Conservation (phyloP, 768 basidiomycete genomes). For the Mycena belliarum region DNA sequence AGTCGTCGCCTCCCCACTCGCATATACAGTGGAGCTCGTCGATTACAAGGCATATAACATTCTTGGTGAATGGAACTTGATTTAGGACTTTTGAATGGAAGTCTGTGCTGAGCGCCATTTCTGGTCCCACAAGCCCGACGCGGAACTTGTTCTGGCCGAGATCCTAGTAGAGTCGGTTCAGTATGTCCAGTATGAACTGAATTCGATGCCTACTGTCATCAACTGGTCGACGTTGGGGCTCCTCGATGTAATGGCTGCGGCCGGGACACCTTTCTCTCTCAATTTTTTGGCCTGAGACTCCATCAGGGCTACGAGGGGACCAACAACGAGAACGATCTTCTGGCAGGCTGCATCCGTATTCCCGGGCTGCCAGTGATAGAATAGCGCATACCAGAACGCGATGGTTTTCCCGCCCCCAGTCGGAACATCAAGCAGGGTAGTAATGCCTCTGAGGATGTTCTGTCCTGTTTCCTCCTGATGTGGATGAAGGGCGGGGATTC, state of each 20-base stretch:
- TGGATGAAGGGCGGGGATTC: neutral
- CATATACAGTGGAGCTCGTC: slow-evolving; percentile 28
- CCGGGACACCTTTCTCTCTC: slow-evolving; percentile 9
- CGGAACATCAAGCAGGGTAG: slow-evolving; percentile 17
- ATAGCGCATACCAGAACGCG: slow-evolving; percentile 22
- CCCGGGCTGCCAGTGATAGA: slow-evolving; percentile 22
- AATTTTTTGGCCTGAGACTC: slow-evolving; percentile 6
- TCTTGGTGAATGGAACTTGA: slow-evolving; percentile 5
- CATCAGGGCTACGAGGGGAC: slow-evolving; percentile 18
- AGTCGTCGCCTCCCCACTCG: slow-evolving; percentile 24
- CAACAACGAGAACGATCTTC: slow-evolving; percentile 21
- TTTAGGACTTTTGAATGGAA: slow-evolving; percentile 17
- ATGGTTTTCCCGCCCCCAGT: slow-evolving; percentile 24
- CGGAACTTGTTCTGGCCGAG: slow-evolving; percentile 16
- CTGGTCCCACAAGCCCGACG: slow-evolving; percentile 19
- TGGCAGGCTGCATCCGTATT: neutral
- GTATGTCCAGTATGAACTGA: neutral
- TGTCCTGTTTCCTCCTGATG: slow-evolving; percentile 7
- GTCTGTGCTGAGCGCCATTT: slow-evolving; percentile 12
- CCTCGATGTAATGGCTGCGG: slow-evolving; percentile 1
- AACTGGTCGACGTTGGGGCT: slow-evolving; percentile 2
- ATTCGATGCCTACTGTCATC: neutral
- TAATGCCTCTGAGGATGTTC: slow-evolving; percentile 11
- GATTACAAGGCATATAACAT: slow-evolving; percentile 16
- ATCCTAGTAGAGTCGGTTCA: neutral